Evolutionary conservation across 2,329 filamentous ascomycete species (phyloP), one percentile per base, ranked within the genome.

Genomic region (Knoxdaviesia capensis): DNA sequence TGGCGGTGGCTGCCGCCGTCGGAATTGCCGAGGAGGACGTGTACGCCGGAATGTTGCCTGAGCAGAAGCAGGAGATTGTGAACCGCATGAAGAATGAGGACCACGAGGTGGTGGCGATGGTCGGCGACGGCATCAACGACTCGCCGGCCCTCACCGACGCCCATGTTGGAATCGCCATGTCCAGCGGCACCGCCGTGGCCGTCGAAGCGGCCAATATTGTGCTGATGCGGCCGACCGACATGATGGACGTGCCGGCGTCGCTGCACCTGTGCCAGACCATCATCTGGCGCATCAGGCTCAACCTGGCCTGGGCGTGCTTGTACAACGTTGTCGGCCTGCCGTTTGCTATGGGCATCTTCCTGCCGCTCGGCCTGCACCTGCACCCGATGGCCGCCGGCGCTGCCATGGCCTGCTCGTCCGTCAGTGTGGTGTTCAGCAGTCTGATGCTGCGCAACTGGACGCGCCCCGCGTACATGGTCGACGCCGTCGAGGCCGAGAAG

Each of bases 91-190:
- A 94, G 60, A 20, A 20, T 20, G 64, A 68, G 0, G 59, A 67
- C 41, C 85, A 85, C 46, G 73, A 86, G 51, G 66, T 80, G 40
- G 84, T 96, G 30, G 90, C 84, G 50, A 98, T 98, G 90, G 87
- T 96, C 9, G 87, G 90, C 41, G 90, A 98, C 57, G 90, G 90
- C 36, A 94, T 98, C 69, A 98, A 98, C 59, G 90, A 98, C 63
- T 94, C 86, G 0, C 90, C 90, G 0, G 90, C 90, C 1, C 74
- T 98, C 7, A 90, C 86, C 0, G 93, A 86, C 0, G 87, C 90
- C 7, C 78, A 93, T 50, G 77, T 96, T 31, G 90, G 90, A 48
- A 94, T 98, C 50, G 87, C 87, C 44, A 84, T 98, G 59, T 73
- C 84, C 5, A 86, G 79, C 6, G 90, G 90, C 44, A 96, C 90